Percentiles rank a stretch among this genome's conserved stretches.
These are phyloP conservation scores for Hanseniaspora osmophila DNA, from an alignment of 805 yeast genomes.

Conservation along the genomic window DNA sequence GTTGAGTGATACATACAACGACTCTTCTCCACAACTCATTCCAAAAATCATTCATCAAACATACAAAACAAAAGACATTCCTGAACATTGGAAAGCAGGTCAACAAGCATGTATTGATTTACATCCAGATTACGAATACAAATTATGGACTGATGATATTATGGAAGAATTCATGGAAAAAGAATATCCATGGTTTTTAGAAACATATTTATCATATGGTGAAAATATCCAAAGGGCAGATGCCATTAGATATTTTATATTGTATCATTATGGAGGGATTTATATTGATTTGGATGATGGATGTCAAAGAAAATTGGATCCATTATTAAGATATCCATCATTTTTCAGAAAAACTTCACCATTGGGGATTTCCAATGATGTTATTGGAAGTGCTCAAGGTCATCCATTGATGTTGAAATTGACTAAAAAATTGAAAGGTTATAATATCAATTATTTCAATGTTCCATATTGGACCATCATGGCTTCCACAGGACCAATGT, in stretches of 20 bases:
- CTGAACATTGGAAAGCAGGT: conserved; percentile 68
- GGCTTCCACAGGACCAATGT: conserved; percentile 87
- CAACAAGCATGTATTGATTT: conserved; percentile 62
- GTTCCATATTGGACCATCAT: conserved; percentile 84
- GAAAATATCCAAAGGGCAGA: conserved; percentile 85
- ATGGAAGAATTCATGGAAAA: conserved; percentile 64
- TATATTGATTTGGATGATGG: conserved; percentile 88
- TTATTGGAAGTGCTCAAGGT: conserved; percentile 75
- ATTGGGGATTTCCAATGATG: conserved; percentile 84
- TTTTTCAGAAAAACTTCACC: conserved; percentile 80
- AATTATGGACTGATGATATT: conserved; percentile 81
- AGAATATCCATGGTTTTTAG: conserved; percentile 75
- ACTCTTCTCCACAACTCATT: conserved; percentile 23
- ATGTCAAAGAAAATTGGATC: conserved; percentile 66
- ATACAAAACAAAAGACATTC: conserved; percentile 64
- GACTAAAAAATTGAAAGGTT: conserved; percentile 46
- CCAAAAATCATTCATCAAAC: conserved; percentile 93
- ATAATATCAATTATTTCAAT: conserved; percentile 50
- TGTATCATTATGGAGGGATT: conserved; percentile 76
- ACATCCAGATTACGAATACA: conserved; percentile 81
- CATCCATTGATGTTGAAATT: conserved; percentile 75
- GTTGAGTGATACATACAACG: conserved; percentile 13
- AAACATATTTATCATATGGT: conserved; percentile 61
- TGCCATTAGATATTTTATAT: conserved; percentile 74
- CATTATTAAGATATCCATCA: conserved; percentile 67